Evolutionary conservation across 106 monocot genomes (phyloP).

Genomic region (Dendrobium officinale): DNA sequence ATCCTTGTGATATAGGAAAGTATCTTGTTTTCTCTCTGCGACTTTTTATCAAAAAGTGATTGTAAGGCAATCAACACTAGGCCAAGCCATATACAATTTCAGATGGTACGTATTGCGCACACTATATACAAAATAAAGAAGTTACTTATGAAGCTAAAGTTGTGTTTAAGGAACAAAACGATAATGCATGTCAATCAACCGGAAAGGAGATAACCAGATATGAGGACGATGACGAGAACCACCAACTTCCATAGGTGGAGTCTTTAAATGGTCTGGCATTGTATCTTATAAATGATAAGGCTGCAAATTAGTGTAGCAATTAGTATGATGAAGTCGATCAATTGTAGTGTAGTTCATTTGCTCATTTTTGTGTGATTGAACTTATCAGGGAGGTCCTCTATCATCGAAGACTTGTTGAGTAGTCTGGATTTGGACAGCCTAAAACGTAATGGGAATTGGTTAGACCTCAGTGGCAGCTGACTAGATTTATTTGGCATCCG

Average conservation of each 20-base stretch:
- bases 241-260: conserved; percentile 82
- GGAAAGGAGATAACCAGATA: conserved; percentile 62
- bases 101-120: conserved; percentile 43
- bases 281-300: conserved; percentile 28
- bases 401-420: neutral
- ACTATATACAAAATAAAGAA: conserved; percentile 90
- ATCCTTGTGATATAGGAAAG: conserved; percentile 58
- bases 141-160: conserved; percentile 56
- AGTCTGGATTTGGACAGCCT: conserved; percentile 8
- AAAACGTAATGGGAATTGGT: conserved; percentile 2
- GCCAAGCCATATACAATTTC: conserved; percentile 77
- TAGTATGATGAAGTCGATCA: conserved; percentile 48
- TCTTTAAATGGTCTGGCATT: conserved; percentile 26
- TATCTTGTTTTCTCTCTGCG: conserved; percentile 14
- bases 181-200: conserved; percentile 60
- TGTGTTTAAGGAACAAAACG: conserved; percentile 70
- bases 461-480: conserved; percentile 4
- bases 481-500: conserved; percentile 9
- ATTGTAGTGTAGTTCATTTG: conserved; percentile 29
- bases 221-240: conserved; percentile 48
- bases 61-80: conserved; percentile 67
- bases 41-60: conserved; percentile 50
- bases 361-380: conserved; percentile 3
- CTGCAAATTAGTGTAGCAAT: conserved; percentile 39
- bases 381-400: conserved; percentile 51